Conservation (phyloP, 2,329 filamentous ascomycete genomes). For the Diplodia scrobiculata region DNA sequence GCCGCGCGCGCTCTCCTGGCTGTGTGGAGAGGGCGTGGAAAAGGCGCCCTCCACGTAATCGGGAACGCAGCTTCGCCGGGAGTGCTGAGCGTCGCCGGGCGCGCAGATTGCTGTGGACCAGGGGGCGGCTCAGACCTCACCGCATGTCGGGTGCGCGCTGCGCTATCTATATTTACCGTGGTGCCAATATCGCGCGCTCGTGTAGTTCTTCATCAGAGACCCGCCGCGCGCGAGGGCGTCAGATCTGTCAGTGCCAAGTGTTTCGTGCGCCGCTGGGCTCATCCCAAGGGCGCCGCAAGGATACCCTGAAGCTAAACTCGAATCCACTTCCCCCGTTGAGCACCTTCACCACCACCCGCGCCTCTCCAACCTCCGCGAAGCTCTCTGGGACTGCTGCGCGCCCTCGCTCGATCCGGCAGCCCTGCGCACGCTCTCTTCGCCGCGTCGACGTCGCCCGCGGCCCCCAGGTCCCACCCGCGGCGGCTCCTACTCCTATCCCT, state of each 20-base stretch:
- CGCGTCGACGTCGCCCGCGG: not conserved
- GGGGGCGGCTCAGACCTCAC: conserved; percentile 28
- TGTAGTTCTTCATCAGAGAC: conserved; percentile 29
- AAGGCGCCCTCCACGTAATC: conserved; percentile 20
- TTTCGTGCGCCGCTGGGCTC: conserved; percentile 27
- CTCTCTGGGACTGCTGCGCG: conserved; percentile 22
- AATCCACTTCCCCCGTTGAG: conserved; percentile 23
- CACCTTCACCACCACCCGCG: conserved; percentile 12
- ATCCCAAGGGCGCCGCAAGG: conserved; percentile 24
- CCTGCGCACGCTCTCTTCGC: conserved; percentile 22
- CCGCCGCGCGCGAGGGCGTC: conserved; percentile 20
- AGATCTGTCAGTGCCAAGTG: conserved; percentile 27
- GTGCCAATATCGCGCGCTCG: conserved; percentile 24
- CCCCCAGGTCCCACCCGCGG: conserved; percentile 6
- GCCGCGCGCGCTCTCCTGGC: conserved; percentile 22
- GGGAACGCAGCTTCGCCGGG: conserved; percentile 1
- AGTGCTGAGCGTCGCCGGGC: not conserved
- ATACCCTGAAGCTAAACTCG: conserved; percentile 26
- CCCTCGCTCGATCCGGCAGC: conserved; percentile 21
- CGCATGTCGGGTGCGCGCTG: conserved; percentile 15
- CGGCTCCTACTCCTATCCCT: conserved; percentile 28
- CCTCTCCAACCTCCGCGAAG: not conserved
- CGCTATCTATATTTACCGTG: conserved; percentile 28
- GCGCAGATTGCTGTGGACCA: conserved; percentile 28
- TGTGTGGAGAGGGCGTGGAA: conserved; percentile 22